Conservation (phyloP, 2,329 filamentous ascomycete genomes). For the Aspergillus melleus region DNA sequence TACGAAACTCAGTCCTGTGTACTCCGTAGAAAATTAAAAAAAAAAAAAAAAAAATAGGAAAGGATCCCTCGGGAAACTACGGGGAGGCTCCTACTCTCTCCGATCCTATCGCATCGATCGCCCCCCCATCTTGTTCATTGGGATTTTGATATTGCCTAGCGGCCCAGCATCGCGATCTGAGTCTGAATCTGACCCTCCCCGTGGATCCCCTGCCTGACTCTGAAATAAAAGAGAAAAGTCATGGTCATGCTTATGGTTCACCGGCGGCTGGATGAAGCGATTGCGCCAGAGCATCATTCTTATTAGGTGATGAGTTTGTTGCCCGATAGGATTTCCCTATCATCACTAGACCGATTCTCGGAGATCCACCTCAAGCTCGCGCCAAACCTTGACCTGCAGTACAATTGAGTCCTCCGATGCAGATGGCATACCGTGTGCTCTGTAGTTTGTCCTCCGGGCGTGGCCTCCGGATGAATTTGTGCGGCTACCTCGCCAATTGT, state of each 20-base stretch:
- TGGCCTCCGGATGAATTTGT: not conserved
- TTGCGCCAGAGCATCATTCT: not conserved
- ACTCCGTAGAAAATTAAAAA: too few relatives aligned
- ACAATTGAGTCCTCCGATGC: not conserved
- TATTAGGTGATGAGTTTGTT: not conserved
- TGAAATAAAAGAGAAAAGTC: not conserved
- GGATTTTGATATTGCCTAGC: not conserved
- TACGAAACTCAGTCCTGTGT: too few relatives aligned
- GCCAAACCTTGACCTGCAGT: not conserved
- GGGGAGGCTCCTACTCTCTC: not conserved
- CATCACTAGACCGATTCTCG: not conserved
- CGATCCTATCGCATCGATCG: not conserved
- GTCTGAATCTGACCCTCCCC: not conserved
- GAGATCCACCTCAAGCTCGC: not conserved
- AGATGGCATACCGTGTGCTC: not conserved
- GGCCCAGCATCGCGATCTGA: not conserved
- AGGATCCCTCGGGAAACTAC: not conserved
- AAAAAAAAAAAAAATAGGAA: too few relatives aligned
- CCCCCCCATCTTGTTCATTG: not conserved
- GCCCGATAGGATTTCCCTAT: not conserved
- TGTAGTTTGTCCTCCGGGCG: too few relatives aligned
- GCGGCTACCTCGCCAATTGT: not conserved
- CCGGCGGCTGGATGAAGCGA: not conserved
- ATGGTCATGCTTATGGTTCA: not conserved
- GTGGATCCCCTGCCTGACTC: not conserved